phyloP scores from a whole-genome alignment of 2,329 filamentous ascomycete species.

The Fusarium nelsonii region DNA sequence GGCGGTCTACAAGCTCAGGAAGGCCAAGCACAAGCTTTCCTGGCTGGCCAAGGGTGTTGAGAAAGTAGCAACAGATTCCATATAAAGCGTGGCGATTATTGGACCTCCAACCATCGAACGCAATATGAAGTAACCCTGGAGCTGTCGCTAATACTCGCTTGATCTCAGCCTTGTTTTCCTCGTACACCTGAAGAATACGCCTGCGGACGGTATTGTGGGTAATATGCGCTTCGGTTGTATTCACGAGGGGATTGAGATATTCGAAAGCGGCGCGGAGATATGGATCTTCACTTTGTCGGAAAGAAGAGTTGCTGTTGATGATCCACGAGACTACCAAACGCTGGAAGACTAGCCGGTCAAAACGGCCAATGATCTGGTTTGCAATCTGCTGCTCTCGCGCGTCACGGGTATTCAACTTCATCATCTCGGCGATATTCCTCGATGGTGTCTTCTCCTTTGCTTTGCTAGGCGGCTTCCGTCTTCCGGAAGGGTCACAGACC shows the following conservation, averaged over 20 bases:
- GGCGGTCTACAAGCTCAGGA: constrained; percentile 15
- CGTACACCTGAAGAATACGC: neutral
- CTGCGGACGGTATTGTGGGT: neutral
- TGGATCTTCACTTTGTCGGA: neutral
- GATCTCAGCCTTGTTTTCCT: neutral
- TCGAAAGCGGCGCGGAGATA: neutral
- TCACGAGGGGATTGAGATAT: neutral
- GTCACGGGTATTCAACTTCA: neutral
- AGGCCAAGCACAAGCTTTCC: constrained; percentile 36
- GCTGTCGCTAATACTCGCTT: neutral
- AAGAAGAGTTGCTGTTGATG: neutral
- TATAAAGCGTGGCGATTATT: constrained; percentile 24
- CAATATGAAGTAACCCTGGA: neutral
- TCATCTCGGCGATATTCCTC: neutral
- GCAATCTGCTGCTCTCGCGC: neutral
- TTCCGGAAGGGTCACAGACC: neutral
- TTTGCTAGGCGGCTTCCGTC: neutral
- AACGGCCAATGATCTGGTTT: neutral
- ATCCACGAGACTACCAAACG: neutral
- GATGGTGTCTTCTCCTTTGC: neutral
- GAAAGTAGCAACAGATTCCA: constrained; percentile 30
- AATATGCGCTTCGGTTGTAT: neutral
- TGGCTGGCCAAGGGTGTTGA: constrained; percentile 9
- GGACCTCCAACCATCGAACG: neutral
- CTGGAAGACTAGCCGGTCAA: neutral